phyloP scores from a whole-genome alignment of 2,329 filamentous ascomycete genomes.

The Fusarium lyarnte region DNA sequence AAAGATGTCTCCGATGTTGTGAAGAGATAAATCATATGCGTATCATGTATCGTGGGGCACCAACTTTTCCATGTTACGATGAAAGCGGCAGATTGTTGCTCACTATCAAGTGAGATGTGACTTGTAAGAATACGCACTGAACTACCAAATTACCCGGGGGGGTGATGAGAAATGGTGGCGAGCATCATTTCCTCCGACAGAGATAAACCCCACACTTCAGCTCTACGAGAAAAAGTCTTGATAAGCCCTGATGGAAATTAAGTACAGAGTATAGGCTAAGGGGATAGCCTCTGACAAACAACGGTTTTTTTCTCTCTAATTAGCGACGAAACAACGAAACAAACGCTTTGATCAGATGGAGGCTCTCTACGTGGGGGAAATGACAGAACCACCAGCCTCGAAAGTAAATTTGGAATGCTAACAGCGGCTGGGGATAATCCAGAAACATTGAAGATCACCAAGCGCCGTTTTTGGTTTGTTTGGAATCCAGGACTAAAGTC shows the following conservation, averaged over 20 bases:
- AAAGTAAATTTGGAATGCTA: conserved; percentile 1
- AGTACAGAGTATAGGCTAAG: neutral
- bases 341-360: conserved; percentile 22
- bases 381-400: neutral
- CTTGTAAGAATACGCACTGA: neutral
- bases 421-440: neutral
- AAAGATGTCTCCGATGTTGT: neutral
- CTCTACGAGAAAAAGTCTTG: neutral
- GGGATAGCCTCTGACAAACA: neutral
- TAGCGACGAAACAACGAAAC: conserved; percentile 21
- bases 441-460: neutral
- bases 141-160: neutral
- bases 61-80: neutral
- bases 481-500: neutral
- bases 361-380: neutral
- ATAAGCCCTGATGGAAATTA: neutral
- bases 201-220: neutral
- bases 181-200: neutral
- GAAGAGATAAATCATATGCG: neutral
- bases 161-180: neutral
- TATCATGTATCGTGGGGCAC: neutral
- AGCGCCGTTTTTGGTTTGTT: neutral
- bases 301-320: neutral
- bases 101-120: neutral
- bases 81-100: neutral